phyloP scores from a whole-genome alignment of 2,329 filamentous ascomycete species.

The Aschersonia sp. region DNA sequence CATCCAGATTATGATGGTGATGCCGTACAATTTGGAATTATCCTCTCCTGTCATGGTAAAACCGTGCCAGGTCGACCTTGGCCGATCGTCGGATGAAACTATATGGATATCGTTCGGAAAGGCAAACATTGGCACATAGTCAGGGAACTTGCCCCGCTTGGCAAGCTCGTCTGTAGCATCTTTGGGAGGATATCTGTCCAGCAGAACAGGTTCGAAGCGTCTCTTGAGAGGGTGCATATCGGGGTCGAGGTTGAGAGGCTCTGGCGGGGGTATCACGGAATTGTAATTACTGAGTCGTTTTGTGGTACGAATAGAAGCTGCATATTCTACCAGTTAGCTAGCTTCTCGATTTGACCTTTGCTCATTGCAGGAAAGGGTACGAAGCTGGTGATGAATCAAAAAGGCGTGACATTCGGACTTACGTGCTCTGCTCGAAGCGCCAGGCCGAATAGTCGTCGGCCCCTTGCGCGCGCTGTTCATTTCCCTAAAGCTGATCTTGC shows the following conservation, averaged over 20 bases:
- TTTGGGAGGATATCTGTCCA: constrained; percentile 86
- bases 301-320: constrained; percentile 59
- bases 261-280: constrained; percentile 86
- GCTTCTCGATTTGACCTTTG: background rate
- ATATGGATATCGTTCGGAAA: constrained; percentile 98
- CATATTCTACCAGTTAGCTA: background rate
- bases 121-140: constrained; percentile 98
- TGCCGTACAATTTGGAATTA: constrained; percentile 81
- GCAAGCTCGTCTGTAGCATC: constrained; percentile 67
- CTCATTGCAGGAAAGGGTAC: too few species aligned
- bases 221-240: constrained; percentile 93
- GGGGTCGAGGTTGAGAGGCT: constrained; percentile 77
- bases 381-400: background rate
- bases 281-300: constrained; percentile 94
- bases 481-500: constrained; percentile 84
- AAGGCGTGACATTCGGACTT: constrained; percentile 8
- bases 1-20: constrained; percentile 86
- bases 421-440: constrained; percentile 36
- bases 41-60: constrained; percentile 96
- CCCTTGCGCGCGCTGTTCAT: constrained; percentile 93
- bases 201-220: constrained; percentile 87
- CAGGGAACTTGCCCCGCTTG: constrained; percentile 75
- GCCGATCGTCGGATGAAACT: constrained; percentile 85
- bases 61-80: constrained; percentile 95
- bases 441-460: constrained; percentile 58